phyloP scores from a whole-genome alignment of 441 rosid species.

The Erodium chrysanthum region DNA sequence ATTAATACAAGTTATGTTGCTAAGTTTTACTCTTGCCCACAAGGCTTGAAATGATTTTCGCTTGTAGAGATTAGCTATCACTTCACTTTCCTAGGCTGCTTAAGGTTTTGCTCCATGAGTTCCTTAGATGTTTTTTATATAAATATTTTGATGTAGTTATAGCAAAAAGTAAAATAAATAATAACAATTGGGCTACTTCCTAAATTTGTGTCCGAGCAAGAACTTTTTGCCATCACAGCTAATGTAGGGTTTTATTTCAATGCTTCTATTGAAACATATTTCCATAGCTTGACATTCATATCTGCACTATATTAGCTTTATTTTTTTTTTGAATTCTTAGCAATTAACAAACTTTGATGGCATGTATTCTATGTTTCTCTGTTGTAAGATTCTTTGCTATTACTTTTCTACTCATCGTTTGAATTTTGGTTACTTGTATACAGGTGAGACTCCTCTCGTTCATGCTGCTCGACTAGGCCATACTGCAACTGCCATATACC shows the following conservation, averaged over 20 bases:
- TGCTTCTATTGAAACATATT: not conserved
- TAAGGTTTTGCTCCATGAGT: not conserved
- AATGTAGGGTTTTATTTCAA: not conserved
- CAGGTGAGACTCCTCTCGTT: slow-evolving; percentile 86
- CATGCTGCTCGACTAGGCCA: slow-evolving; percentile 92
- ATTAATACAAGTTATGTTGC: not conserved
- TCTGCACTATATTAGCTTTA: not conserved
- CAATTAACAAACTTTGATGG: too few species aligned
- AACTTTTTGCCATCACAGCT: not conserved
- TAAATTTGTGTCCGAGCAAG: not conserved
- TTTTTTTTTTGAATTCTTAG: not conserved
- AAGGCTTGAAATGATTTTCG: too few species aligned
- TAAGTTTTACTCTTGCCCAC: too few species aligned
- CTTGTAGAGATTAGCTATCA: not conserved
- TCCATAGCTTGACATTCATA: not conserved
- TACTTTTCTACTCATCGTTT: slow-evolving; percentile 4
- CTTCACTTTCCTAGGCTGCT: not conserved
- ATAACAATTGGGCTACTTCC: too few species aligned
- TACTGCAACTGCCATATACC: slow-evolving; percentile 53
- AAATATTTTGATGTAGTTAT: not conserved
- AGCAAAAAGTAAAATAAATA: not conserved
- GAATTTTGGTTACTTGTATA: slow-evolving; percentile 17
- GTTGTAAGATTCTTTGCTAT: not conserved
- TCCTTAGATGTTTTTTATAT: not conserved
- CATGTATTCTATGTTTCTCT: too few species aligned